Conservation (phyloP, 2,329 filamentous ascomycete genomes). For the Penicillium vulpinum region DNA sequence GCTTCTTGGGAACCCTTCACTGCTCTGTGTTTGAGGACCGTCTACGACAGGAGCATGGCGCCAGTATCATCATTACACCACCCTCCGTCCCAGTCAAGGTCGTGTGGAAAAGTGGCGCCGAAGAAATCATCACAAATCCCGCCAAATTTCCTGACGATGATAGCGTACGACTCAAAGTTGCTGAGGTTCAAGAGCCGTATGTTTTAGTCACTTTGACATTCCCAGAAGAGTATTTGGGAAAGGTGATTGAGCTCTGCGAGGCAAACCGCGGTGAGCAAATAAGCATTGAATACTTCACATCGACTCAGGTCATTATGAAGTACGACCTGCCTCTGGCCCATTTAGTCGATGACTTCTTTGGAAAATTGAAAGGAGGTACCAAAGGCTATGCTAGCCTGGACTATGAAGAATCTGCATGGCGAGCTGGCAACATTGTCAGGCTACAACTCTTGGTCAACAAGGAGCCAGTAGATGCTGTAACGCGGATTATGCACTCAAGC, state of each 20-base stretch:
- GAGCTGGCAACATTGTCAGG: constrained; percentile 76
- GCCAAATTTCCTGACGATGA: constrained; percentile 81
- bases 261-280: constrained; percentile 82
- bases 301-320: constrained; percentile 89
- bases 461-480: constrained; percentile 86
- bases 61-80: constrained; percentile 93
- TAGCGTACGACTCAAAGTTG: constrained; percentile 54
- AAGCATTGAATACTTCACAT: constrained; percentile 85
- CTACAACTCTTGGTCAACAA: constrained; percentile 94
- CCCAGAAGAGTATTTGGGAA: constrained; percentile 89
- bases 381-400: constrained; percentile 96
- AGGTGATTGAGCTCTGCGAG: constrained; percentile 94
- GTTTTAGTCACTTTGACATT: constrained; percentile 84
- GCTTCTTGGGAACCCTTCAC: constrained; percentile 93
- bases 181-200: constrained; percentile 69
- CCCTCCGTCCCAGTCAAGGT: constrained; percentile 92
- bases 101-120: constrained; percentile 72
- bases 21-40: constrained; percentile 99
- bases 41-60: constrained; percentile 87
- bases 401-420: constrained; percentile 93
- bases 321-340: constrained; percentile 87
- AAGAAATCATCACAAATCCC: constrained; percentile 80
- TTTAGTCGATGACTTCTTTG: constrained; percentile 95
- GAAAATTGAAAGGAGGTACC: constrained; percentile 88
- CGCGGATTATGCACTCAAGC: constrained; percentile 80